phyloP scores from a whole-genome alignment of 1,284 basidiomycete species.

The Trametes sp. region DNA sequence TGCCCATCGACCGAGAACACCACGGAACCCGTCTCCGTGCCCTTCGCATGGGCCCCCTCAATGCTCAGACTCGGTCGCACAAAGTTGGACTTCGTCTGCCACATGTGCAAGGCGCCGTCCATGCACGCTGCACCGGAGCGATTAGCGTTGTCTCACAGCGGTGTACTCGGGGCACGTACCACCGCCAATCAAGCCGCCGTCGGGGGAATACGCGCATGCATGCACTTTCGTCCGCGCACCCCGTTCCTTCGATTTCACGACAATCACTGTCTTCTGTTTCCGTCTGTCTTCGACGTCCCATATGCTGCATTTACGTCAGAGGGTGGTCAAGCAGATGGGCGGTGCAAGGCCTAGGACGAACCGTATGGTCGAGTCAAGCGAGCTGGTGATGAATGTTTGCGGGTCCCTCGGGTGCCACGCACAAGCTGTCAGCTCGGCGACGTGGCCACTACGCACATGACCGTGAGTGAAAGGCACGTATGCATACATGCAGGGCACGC shows the following conservation, averaged over 20 bases:
- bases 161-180: slow-evolving; percentile 57
- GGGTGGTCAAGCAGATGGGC: neutral
- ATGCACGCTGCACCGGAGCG: slow-evolving; percentile 66
- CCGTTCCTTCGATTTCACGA: slow-evolving; percentile 94
- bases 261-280: slow-evolving; percentile 94
- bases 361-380: slow-evolving; percentile 95
- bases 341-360: slow-evolving; percentile 44
- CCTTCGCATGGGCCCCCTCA: slow-evolving; percentile 87
- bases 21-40: slow-evolving; percentile 84
- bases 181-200: slow-evolving; percentile 86
- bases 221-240: slow-evolving; percentile 96
- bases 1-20: slow-evolving; percentile 86
- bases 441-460: slow-evolving; percentile 79
- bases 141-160: slow-evolving; percentile 9
- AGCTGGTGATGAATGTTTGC: slow-evolving; percentile 88
- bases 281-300: slow-evolving; percentile 92
- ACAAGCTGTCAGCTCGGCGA: slow-evolving; percentile 90
- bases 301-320: slow-evolving; percentile 60
- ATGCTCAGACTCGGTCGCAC: slow-evolving; percentile 87
- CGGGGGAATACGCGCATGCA: slow-evolving; percentile 84
- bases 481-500: slow-evolving; percentile 55
- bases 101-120: slow-evolving; percentile 93
- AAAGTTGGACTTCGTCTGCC: slow-evolving; percentile 93
- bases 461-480: slow-evolving; percentile 3
- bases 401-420: slow-evolving; percentile 91